A percentile compares a stretch with the other conserved stretches of the same genome.
Evolutionary conservation across 2,329 filamentous ascomycete genomes (phyloP).

Genomic region (Penicillium sp.): DNA sequence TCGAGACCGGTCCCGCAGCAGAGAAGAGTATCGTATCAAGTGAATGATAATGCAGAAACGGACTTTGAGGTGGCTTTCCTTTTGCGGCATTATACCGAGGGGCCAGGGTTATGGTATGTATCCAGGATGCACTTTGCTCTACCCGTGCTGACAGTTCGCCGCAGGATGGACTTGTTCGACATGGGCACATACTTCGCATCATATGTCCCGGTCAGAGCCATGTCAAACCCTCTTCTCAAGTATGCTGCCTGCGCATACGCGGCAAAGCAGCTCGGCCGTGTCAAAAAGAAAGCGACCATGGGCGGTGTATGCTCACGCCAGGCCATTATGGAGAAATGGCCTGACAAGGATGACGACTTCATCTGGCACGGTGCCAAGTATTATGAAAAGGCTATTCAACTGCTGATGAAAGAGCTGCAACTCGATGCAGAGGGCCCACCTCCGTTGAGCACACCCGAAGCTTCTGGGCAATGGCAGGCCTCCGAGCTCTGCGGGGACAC

Average conservation of each 20-base stretch:
- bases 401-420: constrained; percentile 46
- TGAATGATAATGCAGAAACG: constrained; percentile 32
- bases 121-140: background rate
- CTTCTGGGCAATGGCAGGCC: constrained; percentile 36
- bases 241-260: constrained; percentile 57
- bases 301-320: constrained; percentile 45
- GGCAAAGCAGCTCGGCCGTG: constrained; percentile 56
- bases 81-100: constrained; percentile 56
- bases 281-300: constrained; percentile 50
- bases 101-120: constrained; percentile 53
- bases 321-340: constrained; percentile 52
- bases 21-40: constrained; percentile 18
- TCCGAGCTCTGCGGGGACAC: constrained; percentile 28
- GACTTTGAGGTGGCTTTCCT: constrained; percentile 58
- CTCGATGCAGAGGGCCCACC: constrained; percentile 33
- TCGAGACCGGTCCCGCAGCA: constrained; percentile 22
- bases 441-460: constrained; percentile 32
- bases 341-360: constrained; percentile 51
- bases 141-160: constrained; percentile 8
- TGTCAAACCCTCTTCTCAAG: constrained; percentile 45
- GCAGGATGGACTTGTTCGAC: constrained; percentile 45
- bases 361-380: constrained; percentile 58
- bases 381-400: constrained; percentile 58
- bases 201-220: constrained; percentile 55
- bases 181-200: constrained; percentile 56